Conservation (phyloP, 306 rosid species). For the Arachis stenosperma region DNA sequence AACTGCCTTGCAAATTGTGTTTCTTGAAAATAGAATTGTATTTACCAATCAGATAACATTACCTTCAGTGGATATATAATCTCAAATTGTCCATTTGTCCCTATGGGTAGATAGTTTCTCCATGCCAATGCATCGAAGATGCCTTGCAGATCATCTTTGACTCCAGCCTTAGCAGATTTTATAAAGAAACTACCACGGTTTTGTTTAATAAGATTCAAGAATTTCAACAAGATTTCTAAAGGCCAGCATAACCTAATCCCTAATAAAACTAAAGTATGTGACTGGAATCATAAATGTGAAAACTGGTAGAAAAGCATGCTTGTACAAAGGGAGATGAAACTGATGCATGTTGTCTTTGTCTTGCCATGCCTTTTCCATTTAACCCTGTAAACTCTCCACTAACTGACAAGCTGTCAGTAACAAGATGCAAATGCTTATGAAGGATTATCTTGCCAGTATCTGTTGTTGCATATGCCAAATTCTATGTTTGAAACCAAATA, state of each 20-base stretch:
- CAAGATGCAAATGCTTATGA: slow-evolving; percentile 75
- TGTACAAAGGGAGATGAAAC: slow-evolving; percentile 82
- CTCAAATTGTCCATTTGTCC: slow-evolving; percentile 83
- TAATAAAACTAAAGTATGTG: slow-evolving; percentile 24
- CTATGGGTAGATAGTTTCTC: slow-evolving; percentile 74
- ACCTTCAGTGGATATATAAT: slow-evolving; percentile 70
- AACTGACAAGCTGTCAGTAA: slow-evolving; percentile 70
- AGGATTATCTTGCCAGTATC: slow-evolving; percentile 83
- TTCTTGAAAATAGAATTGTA: slow-evolving; percentile 12
- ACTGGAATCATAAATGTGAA: slow-evolving; percentile 41
- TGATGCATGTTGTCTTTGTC: slow-evolving; percentile 67
- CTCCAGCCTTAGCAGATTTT: slow-evolving; percentile 88
- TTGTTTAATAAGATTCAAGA: slow-evolving; percentile 65
- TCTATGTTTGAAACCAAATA: slow-evolving; percentile 54
- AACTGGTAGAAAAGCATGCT: slow-evolving; percentile 93
- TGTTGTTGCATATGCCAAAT: slow-evolving; percentile 67
- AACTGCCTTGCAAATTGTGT: not conserved
- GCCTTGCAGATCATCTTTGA: slow-evolving; percentile 69
- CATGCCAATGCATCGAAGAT: slow-evolving; percentile 76
- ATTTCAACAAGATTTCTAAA: slow-evolving; percentile 35
- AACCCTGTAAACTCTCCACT: slow-evolving; percentile 89
- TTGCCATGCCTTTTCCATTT: slow-evolving; percentile 76
- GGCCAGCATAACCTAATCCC: slow-evolving; percentile 10
- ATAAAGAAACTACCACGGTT: slow-evolving; percentile 71
- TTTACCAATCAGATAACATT: slow-evolving; percentile 34